Evolutionary conservation across 192 early-diverging fungal species (phyloP).

Genomic region (Paraglomus occultum): DNA sequence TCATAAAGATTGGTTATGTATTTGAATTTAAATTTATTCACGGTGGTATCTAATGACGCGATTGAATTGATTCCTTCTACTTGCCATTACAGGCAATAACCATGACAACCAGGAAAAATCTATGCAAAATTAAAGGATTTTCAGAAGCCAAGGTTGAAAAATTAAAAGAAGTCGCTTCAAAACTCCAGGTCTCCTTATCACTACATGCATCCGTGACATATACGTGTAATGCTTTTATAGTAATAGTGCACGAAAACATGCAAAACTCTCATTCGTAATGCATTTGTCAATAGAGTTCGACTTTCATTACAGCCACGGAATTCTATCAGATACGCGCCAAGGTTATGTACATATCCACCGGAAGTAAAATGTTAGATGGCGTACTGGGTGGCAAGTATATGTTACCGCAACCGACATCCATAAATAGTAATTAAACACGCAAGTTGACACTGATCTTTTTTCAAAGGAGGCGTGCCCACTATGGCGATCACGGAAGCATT

Average conservation of each 20-base stretch:
- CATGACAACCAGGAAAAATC: conserved; percentile 65
- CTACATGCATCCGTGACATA: background rate
- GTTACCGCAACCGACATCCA: background rate
- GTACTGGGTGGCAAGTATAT: conserved; percentile 60
- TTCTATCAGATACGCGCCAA: conserved; percentile 51
- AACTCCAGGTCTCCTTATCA: conserved; percentile 49
- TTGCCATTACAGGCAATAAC: conserved; percentile 56
- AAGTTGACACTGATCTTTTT: background rate
- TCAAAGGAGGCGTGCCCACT: conserved; percentile 69
- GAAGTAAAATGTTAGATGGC: conserved; percentile 73
- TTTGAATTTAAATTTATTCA: background rate
- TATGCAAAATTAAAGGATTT: conserved; percentile 76
- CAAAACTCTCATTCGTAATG: background rate
- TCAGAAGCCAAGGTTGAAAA: conserved; percentile 86
- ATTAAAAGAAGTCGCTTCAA: conserved; percentile 76
- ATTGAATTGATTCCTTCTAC: background rate
- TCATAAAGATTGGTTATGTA: no score
- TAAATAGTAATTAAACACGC: no score
- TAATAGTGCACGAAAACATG: background rate
- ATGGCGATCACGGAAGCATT: conserved; percentile 86
- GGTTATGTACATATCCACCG: conserved; percentile 70
- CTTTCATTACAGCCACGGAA: conserved; percentile 70
- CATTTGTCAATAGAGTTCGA: conserved; percentile 35
- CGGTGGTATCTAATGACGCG: background rate
- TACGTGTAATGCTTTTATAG: background rate